Base-by-base conservation (phyloP, 208 protist genomes). In the Blastocrithidia nonstop region DNA sequence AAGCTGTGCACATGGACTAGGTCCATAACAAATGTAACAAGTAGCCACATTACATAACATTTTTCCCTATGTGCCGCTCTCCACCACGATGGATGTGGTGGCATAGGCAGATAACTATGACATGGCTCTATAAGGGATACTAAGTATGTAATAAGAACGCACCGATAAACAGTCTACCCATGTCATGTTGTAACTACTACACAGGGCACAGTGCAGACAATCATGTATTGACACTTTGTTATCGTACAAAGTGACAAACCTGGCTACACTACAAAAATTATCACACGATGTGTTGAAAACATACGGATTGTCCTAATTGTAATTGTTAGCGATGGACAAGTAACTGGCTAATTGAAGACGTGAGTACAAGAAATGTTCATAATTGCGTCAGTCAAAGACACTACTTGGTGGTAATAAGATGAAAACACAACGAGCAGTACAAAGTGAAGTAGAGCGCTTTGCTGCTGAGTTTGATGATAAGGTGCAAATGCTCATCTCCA, bases 151-250 rank as follows among this genome's bases (percentile, higher is more conserved):
- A 50, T 45, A 59, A 19, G 61, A 85, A 41, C 48, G 66, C 27
- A 48, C 88, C 6, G 65, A 87, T 42, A 57, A 65, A 29, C 41
- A 71, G 17, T 33, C 62, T 4, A 50, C 62, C 13, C 55, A 55
- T 13, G 64, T 70, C 7, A 81, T 90, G 28, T 58, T 72, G 48
- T 57, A 75, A 27, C 51, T 93, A 27, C 59, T 88, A 57, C 28
- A 28, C 3, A 59, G 58, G 16, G 60, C 76, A 21, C 61, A 71
- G 21, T 55, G 89, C 49, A 59, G 69, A 20, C 51, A 42, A 2
- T 48, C 24, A 2, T 55, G 74, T 16, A 61, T 76, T 19, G 36
- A 71, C 16, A 60, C 60, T 32, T 61, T 93, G 26, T 41, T 85
- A 35, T 42, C 53, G 6, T 45, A 50, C 24, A 75, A 74, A 41